These are phyloP conservation scores for Dichotomopilus funicola DNA, from an alignment of 2,329 filamentous ascomycete species.

Conservation along the genomic window DNA sequence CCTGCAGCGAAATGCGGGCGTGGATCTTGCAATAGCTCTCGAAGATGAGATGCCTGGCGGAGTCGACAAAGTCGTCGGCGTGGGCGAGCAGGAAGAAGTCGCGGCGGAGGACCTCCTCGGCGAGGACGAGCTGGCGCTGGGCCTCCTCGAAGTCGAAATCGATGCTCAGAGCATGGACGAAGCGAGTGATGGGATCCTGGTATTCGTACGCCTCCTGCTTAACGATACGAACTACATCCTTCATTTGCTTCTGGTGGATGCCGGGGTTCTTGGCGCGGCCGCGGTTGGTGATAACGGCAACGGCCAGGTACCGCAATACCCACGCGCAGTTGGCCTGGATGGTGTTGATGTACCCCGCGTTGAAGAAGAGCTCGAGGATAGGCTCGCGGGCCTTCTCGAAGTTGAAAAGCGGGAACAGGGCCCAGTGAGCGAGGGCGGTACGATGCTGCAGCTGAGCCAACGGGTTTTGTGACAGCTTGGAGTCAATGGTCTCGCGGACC, in stretches of 20 bases:
- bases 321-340: slow-evolving; percentile 97
- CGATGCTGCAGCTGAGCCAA: slow-evolving; percentile 93
- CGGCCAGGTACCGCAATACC: slow-evolving; percentile 89
- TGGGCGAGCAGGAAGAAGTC: slow-evolving; percentile 93
- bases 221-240: slow-evolving; percentile 92
- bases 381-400: slow-evolving; percentile 83
- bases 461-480: slow-evolving; percentile 91
- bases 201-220: slow-evolving; percentile 98
- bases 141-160: slow-evolving; percentile 97
- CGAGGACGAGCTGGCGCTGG: slow-evolving; percentile 76
- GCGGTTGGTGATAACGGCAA: slow-evolving; percentile 90
- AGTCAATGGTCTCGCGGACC: slow-evolving; percentile 87
- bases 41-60: slow-evolving; percentile 91
- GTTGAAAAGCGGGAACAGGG: slow-evolving; percentile 98
- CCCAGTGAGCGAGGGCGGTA: slow-evolving; percentile 97
- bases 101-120: slow-evolving; percentile 82
- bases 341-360: slow-evolving; percentile 95
- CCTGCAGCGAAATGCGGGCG: slow-evolving; percentile 95
- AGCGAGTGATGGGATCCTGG: slow-evolving; percentile 89
- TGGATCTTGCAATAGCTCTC: slow-evolving; percentile 99
- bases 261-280: slow-evolving; percentile 73
- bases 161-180: slow-evolving; percentile 92
- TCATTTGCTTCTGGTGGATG: slow-evolving; percentile 94
- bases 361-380: slow-evolving; percentile 95
- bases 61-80: slow-evolving; percentile 85